Conservation (phyloP, 441 rosid species). For the Mallotus japonicus region DNA sequence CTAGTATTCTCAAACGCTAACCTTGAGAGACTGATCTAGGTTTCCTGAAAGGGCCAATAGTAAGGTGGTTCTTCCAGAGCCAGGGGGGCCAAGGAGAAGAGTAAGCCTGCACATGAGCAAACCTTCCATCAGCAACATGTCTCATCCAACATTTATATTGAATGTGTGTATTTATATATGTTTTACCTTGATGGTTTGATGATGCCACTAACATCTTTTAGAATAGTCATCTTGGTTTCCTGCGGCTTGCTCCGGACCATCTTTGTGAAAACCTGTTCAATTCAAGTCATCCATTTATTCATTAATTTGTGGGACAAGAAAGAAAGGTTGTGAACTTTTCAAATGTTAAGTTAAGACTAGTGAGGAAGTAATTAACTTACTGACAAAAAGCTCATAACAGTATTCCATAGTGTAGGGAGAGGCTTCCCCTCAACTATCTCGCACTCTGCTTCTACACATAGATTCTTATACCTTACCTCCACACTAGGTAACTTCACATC, state of each 20-base stretch:
- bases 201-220: constrained; percentile 45
- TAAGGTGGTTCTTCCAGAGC: constrained; percentile 51
- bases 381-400: constrained; percentile 27
- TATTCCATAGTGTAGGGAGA: constrained; percentile 59
- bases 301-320: background rate
- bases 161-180: too few species aligned
- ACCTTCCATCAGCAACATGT: background rate
- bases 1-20: background rate
- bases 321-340: background rate
- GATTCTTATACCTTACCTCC: constrained; percentile 50
- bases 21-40: constrained; percentile 42
- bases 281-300: background rate
- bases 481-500: constrained; percentile 44
- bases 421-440: constrained; percentile 52
- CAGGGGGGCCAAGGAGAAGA: constrained; percentile 57
- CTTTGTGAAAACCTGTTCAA: constrained; percentile 1
- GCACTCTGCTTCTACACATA: constrained; percentile 50
- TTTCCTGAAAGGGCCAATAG: constrained; percentile 48
- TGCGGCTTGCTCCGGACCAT: background rate
- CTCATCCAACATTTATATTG: background rate
- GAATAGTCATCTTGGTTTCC: constrained; percentile 40
- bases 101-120: constrained; percentile 45
- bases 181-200: constrained; percentile 53
- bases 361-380: constrained; percentile 31
- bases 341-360: background rate